Evolutionary conservation across 805 yeast species (phyloP), one percentile per base, ranked within the genome.

Genomic region (Metschnikowia borealis): DNA sequence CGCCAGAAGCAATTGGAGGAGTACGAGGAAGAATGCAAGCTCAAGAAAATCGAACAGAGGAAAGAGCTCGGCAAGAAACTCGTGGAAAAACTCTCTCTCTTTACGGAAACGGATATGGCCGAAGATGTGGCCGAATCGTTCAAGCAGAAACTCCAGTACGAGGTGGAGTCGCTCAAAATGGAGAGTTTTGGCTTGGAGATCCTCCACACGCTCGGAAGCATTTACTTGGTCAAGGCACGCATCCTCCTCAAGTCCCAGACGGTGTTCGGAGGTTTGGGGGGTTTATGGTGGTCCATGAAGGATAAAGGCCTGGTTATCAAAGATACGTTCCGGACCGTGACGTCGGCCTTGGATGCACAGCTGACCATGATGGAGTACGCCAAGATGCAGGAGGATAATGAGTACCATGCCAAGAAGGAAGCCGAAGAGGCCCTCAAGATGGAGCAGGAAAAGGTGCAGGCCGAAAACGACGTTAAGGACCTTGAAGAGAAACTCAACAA

Each of bases 171-270:
- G 29, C 73, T 87, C 55, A 87, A 86, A 59, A 80, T 85, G 82
- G 94, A 87, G 65, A 85, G 92, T 20, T 87, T 87, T 67, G 95
- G 95, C n/a, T 67, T 86, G 32, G 90, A 87, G 61, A 85, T 87
- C 34, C 75, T 88, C 44, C 94, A 87, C 58, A 78, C 88, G 0
- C 79, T 87, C 48, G 95, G 94, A 21, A 76, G 80, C 47, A 80
- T 84, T 2, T 87, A 87, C 62, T 70, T 75, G 53, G 77, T 84
- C 59, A 85, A 86, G 62, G 85, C 83, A 26, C 77, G 78, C 51
- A 79, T 85, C 17, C 84, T 79, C 54, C 65, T 87, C 38, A 85
- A 85, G 57, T 79, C 85, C 7, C 89, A 84, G 58, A 70, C 77
- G 1, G 73, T 80, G 41, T 73, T 81, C 58, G 87, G 87, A 1